Evolutionary conservation across 2,329 filamentous ascomycete species (phyloP).

Genomic region (Dothideomycetidae sp.): DNA sequence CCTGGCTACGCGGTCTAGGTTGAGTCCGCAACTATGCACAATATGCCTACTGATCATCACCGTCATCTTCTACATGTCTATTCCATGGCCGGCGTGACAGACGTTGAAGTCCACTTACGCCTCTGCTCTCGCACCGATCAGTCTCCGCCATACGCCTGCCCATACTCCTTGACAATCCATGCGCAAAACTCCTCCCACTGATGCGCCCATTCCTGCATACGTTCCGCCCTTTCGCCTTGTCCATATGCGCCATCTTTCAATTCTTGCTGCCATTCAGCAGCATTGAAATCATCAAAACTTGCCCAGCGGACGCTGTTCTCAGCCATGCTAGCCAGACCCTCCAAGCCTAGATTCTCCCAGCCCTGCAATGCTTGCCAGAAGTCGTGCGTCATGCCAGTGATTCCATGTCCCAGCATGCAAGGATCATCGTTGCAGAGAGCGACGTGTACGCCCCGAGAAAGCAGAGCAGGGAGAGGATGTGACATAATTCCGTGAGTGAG

Average conservation of each 20-base stretch:
- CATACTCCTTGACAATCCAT: constrained; percentile 69
- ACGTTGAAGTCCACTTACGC: too few relatives aligned
- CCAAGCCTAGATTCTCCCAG: constrained; percentile 80
- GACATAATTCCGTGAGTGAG: constrained; percentile 62
- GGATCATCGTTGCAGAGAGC: constrained; percentile 84
- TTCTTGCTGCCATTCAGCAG: constrained; percentile 56
- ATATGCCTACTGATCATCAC: too few relatives aligned
- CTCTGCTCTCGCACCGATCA: too few relatives aligned
- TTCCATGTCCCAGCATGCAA: constrained; percentile 71
- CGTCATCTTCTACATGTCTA: too few relatives aligned
- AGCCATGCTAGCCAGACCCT: constrained; percentile 70
- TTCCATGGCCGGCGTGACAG: too few relatives aligned
- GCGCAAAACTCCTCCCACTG: constrained; percentile 84
- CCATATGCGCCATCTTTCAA: constrained; percentile 63
- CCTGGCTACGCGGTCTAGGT: too few relatives aligned
- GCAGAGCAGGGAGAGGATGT: constrained; percentile 68
- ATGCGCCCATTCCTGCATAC: constrained; percentile 62
- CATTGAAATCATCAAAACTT: constrained; percentile 65
- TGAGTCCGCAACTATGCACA: too few relatives aligned
- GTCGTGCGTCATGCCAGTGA: constrained; percentile 73
- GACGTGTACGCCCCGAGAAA: constrained; percentile 72
- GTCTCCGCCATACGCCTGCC: constrained; percentile 16
- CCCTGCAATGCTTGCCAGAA: constrained; percentile 90
- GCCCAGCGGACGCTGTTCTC: constrained; percentile 91
- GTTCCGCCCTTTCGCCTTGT: constrained; percentile 52